Evolutionary conservation across 2,329 filamentous ascomycete genomes (phyloP).

Genomic region (Botrytis medusae): DNA sequence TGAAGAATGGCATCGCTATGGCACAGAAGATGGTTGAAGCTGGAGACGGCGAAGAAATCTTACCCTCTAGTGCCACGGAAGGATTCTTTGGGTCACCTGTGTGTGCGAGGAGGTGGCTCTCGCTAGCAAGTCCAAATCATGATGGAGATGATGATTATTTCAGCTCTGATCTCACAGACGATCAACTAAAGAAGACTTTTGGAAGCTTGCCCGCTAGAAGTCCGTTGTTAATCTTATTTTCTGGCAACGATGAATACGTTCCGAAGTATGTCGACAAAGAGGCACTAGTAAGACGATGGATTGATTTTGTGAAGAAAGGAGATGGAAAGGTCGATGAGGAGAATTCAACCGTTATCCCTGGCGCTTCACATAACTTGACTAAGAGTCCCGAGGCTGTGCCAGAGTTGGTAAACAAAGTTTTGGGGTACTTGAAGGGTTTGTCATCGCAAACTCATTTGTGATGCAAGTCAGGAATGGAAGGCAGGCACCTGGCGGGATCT

Average conservation of each 20-base stretch:
- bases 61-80: constrained; percentile 40
- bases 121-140: constrained; percentile 54
- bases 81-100: constrained; percentile 46
- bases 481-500: too few species aligned
- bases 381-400: constrained; percentile 47
- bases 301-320: constrained; percentile 43
- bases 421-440: constrained; percentile 46
- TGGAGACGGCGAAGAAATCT: constrained; percentile 46
- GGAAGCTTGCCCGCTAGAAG: constrained; percentile 48
- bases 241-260: constrained; percentile 53
- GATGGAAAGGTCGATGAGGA: constrained; percentile 50
- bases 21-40: constrained; percentile 46
- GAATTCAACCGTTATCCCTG: constrained; percentile 49
- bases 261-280: constrained; percentile 49
- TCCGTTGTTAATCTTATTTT: constrained; percentile 51
- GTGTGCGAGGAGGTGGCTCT: constrained; percentile 58
- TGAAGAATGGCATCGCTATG: constrained; percentile 39
- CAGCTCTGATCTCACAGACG: constrained; percentile 58
- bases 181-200: constrained; percentile 55
- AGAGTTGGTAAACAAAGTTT: constrained; percentile 51
- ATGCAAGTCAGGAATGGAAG: not conserved
- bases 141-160: constrained; percentile 68
- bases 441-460: constrained; percentile 7
- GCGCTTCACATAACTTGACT: constrained; percentile 53
- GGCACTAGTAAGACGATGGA: constrained; percentile 51